Conservation (phyloP, 1,284 basidiomycete species). For the Taiwanofungus camphoratus region DNA sequence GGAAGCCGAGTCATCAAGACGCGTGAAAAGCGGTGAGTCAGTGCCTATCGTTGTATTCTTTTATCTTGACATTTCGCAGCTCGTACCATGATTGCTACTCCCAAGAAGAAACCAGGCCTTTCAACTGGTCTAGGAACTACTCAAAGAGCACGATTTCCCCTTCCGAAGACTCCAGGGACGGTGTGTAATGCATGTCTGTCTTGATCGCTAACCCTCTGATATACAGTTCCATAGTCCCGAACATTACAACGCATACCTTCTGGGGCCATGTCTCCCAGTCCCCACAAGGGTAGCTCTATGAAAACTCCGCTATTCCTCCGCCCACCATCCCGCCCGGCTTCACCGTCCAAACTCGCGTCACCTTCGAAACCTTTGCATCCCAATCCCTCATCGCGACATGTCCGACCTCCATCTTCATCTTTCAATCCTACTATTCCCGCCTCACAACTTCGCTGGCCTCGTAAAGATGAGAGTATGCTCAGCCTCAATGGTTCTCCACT, state of each 20-base stretch:
- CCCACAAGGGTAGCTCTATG: conserved; percentile 37
- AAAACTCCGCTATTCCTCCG: conserved; percentile 23
- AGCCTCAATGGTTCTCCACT: conserved; percentile 74
- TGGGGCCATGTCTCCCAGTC: conserved; percentile 43
- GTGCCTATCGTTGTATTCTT: not conserved
- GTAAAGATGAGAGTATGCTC: conserved; percentile 66
- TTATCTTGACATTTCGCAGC: conserved; percentile 32
- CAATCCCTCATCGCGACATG: conserved; percentile 22
- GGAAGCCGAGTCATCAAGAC: conserved; percentile 39
- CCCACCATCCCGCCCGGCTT: conserved; percentile 37
- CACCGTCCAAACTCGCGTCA: conserved; percentile 38
- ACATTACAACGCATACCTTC: conserved; percentile 27
- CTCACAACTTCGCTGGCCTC: conserved; percentile 53
- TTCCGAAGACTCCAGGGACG: conserved; percentile 42
- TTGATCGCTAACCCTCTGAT: not conserved
- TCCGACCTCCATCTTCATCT: conserved; percentile 57
- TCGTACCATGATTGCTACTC: conserved; percentile 43
- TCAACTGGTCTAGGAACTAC: conserved; percentile 43
- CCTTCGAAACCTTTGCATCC: conserved; percentile 38
- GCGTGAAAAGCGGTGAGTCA: conserved; percentile 53
- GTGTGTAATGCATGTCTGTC: conserved; percentile 28
- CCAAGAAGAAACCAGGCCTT: conserved; percentile 47
- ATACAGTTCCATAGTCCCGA: conserved; percentile 15
- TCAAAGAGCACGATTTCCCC: conserved; percentile 37
- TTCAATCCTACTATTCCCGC: conserved; percentile 68